Conservation (phyloP, 768 basidiomycete genomes). For the Tulasnella sp. region DNA sequence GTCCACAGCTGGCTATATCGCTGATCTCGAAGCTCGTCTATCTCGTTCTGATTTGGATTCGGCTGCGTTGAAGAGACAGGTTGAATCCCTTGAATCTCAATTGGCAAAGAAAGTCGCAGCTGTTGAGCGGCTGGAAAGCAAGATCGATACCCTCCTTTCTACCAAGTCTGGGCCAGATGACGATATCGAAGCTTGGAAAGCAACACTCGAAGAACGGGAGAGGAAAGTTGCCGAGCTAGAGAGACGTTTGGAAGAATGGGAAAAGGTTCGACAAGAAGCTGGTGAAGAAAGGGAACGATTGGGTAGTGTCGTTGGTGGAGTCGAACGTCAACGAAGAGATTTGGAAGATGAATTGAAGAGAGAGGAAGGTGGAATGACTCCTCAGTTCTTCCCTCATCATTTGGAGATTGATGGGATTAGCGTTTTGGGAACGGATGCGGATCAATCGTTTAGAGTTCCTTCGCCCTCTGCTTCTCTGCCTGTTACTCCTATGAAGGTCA, state of each 20-base stretch:
- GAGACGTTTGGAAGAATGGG: slow-evolving; percentile 64
- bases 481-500: neutral
- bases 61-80: slow-evolving; percentile 48
- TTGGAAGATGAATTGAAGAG: slow-evolving; percentile 41
- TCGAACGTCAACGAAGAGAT: slow-evolving; percentile 53
- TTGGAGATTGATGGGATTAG: neutral
- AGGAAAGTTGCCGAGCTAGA: slow-evolving; percentile 62
- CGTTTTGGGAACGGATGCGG: neutral
- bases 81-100: slow-evolving; percentile 68
- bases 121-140: slow-evolving; percentile 53
- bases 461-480: too few species aligned
- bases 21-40: slow-evolving; percentile 73
- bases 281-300: slow-evolving; percentile 54
- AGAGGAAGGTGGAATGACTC: too few species aligned
- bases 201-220: slow-evolving; percentile 77
- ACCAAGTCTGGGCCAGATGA: slow-evolving; percentile 28
- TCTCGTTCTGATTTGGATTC: slow-evolving; percentile 68
- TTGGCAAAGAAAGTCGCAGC: slow-evolving; percentile 60
- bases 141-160: slow-evolving; percentile 43
- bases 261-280: slow-evolving; percentile 53
- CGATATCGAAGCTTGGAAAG: slow-evolving; percentile 71
- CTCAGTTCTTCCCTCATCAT: neutral
- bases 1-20: slow-evolving; percentile 63
- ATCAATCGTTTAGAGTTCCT: too few species aligned
- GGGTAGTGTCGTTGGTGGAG: slow-evolving; percentile 53